Percentiles rank a stretch among this genome's conserved stretches.
Evolutionary conservation across 2,329 filamentous ascomycete species (phyloP).

Genomic region (Phyllosticta citrichinensis): DNA sequence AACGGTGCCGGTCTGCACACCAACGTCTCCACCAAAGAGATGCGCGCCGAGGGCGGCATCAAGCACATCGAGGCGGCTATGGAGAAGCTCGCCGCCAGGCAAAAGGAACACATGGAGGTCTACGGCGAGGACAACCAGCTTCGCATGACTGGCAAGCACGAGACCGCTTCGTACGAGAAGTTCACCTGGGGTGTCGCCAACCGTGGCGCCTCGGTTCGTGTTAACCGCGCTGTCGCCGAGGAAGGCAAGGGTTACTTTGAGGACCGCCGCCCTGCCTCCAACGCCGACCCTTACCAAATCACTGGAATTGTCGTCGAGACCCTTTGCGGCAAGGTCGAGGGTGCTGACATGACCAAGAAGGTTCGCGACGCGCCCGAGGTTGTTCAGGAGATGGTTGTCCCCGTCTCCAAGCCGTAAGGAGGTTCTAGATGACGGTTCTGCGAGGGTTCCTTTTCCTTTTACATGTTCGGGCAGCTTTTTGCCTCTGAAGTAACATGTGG

Average conservation of each 20-base stretch:
- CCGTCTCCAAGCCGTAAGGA: not conserved
- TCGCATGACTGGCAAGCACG: constrained; percentile 85
- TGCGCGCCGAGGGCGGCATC: constrained; percentile 87
- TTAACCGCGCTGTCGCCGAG: constrained; percentile 73
- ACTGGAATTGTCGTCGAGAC: constrained; percentile 74
- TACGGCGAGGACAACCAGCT: constrained; percentile 94
- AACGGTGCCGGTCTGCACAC: constrained; percentile 90
- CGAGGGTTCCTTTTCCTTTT: not conserved
- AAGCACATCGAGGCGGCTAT: constrained; percentile 80
- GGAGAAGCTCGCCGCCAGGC: constrained; percentile 41
- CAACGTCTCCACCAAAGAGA: constrained; percentile 87
- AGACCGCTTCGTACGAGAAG: constrained; percentile 87
- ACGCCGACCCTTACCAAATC: constrained; percentile 79
- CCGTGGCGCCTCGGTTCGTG: constrained; percentile 88
- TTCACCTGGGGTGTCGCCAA: constrained; percentile 94
- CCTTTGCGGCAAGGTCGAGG: constrained; percentile 41
- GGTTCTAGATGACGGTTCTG: not conserved
- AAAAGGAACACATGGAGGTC: constrained; percentile 61
- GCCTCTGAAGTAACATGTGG: not conserved
- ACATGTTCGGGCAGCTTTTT: not conserved
- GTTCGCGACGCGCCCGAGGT: constrained; percentile 20
- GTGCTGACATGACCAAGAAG: constrained; percentile 36
- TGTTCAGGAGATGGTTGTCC: not conserved
- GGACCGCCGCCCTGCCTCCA: constrained; percentile 57
- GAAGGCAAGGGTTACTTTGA: constrained; percentile 96